Evolutionary conservation across 306 rosid species (phyloP).

Genomic region (Hylodesmum podocarpum): DNA sequence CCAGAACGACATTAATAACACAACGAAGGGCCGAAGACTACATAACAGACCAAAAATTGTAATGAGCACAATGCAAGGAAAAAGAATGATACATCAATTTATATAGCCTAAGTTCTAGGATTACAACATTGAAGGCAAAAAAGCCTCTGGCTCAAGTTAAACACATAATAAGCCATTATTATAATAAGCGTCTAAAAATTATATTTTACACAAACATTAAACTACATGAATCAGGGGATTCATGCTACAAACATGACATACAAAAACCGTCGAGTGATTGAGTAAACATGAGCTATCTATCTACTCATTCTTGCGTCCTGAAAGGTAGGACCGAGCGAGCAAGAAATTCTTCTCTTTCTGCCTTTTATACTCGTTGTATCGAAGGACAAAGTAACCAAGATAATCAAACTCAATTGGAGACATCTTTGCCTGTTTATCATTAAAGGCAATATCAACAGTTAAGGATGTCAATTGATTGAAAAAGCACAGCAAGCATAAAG

Average conservation of each 20-base stretch:
- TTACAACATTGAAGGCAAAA: constrained; percentile 19
- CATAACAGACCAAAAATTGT: neutral
- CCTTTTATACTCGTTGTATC: constrained; percentile 73
- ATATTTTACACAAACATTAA: constrained; percentile 28
- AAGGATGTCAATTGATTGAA: neutral
- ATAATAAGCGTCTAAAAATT: constrained; percentile 31
- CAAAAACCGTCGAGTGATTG: neutral
- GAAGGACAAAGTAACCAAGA: constrained; percentile 73
- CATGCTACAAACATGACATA: constrained; percentile 21
- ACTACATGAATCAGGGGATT: constrained; percentile 17
- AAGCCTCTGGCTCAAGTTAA: constrained; percentile 10
- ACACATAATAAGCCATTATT: constrained; percentile 6
- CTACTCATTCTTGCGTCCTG: constrained; percentile 31
- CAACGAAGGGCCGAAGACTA: too few species aligned
- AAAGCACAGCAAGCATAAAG: constrained; percentile 13
- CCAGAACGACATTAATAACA: too few species aligned
- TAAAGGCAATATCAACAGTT: neutral
- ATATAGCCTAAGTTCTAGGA: neutral
- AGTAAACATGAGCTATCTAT: constrained; percentile 33
- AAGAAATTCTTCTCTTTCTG: constrained; percentile 51
- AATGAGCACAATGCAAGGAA: neutral
- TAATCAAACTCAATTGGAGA: constrained; percentile 85
- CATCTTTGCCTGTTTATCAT: constrained; percentile 61
- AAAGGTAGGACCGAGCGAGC: constrained; percentile 55
- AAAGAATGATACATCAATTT: constrained; percentile 13